phyloP scores from a whole-genome alignment of 1,139 yeast species.

The Magnusiomyces sp. region DNA sequence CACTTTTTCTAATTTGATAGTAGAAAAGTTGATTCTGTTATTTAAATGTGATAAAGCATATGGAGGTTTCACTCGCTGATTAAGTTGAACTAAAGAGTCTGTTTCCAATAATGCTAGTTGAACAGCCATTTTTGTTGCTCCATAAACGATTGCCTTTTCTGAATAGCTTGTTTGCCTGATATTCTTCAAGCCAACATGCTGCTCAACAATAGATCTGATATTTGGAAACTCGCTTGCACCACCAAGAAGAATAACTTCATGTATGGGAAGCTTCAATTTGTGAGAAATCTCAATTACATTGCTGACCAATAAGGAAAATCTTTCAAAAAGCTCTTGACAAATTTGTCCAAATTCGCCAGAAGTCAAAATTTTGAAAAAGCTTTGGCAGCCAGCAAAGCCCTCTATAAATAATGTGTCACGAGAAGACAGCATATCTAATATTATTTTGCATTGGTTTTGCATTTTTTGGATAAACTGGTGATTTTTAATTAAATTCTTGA shows the following conservation, averaged over 20 bases:
- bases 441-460: conserved; percentile 99
- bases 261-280: conserved; percentile 77
- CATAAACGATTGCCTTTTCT: too few relatives aligned
- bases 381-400: conserved; percentile 93
- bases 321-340: conserved; percentile 90
- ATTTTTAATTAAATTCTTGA: conserved; percentile 80
- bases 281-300: conserved; percentile 95
- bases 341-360: conserved; percentile 99
- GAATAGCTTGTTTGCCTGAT: too few relatives aligned
- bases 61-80: too few relatives aligned
- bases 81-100: too few relatives aligned
- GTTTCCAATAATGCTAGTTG: too few relatives aligned
- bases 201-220: too few relatives aligned
- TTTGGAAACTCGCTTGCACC: too few relatives aligned
- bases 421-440: conserved; percentile 96
- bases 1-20: too few relatives aligned
- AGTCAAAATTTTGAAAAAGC: conserved; percentile 91
- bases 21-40: too few relatives aligned
- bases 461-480: conserved; percentile 97
- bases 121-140: too few relatives aligned
- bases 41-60: too few relatives aligned
- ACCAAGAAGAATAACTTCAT: conserved; percentile 97
- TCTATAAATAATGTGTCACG: conserved; percentile 95
- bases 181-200: too few relatives aligned
- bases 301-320: conserved; percentile 95